phyloP scores from a whole-genome alignment of 805 yeast genomes.

The Candida alai region DNA sequence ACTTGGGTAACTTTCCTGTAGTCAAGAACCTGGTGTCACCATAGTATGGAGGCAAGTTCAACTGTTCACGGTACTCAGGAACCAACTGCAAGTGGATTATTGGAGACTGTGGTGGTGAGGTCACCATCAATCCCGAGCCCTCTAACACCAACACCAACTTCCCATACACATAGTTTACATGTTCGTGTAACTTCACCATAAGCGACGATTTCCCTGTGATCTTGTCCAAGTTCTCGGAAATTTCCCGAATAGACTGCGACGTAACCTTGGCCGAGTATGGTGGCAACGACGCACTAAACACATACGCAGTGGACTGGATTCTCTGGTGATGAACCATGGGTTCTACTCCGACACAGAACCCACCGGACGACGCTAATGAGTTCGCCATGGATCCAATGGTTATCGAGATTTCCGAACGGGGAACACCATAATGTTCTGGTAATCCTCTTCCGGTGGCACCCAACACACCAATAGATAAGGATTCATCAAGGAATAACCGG shows the following conservation, averaged over 20 bases:
- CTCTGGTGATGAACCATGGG: slow-evolving; percentile 91
- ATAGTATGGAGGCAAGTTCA: slow-evolving; percentile 47
- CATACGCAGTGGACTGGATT: slow-evolving; percentile 83
- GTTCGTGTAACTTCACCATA: slow-evolving; percentile 34
- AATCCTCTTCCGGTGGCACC: slow-evolving; percentile 86
- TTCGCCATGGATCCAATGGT: slow-evolving; percentile 84
- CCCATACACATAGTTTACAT: slow-evolving; percentile 36
- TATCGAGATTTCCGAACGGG: slow-evolving; percentile 73
- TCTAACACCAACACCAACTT: slow-evolving; percentile 28
- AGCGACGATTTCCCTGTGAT: slow-evolving; percentile 35
- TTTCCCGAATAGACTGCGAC: slow-evolving; percentile 48
- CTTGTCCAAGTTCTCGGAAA: slow-evolving; percentile 32
- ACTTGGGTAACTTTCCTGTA: slow-evolving; percentile 44
- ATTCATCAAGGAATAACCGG: slow-evolving; percentile 84
- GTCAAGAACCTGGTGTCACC: slow-evolving; percentile 44
- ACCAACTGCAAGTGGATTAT: slow-evolving; percentile 62
- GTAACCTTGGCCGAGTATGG: slow-evolving; percentile 78
- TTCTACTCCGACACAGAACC: slow-evolving; percentile 82
- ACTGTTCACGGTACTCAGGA: slow-evolving; percentile 39
- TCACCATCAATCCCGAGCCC: slow-evolving; percentile 44
- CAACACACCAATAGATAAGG: slow-evolving; percentile 78
- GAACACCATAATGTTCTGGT: slow-evolving; percentile 66
- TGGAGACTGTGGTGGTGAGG: slow-evolving; percentile 61
- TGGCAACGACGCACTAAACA: slow-evolving; percentile 92
- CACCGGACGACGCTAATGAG: slow-evolving; percentile 84